These are phyloP conservation scores for Purpureocillium takamizusanense DNA, from an alignment of 2,329 filamentous ascomycete species.

Conservation along the genomic window DNA sequence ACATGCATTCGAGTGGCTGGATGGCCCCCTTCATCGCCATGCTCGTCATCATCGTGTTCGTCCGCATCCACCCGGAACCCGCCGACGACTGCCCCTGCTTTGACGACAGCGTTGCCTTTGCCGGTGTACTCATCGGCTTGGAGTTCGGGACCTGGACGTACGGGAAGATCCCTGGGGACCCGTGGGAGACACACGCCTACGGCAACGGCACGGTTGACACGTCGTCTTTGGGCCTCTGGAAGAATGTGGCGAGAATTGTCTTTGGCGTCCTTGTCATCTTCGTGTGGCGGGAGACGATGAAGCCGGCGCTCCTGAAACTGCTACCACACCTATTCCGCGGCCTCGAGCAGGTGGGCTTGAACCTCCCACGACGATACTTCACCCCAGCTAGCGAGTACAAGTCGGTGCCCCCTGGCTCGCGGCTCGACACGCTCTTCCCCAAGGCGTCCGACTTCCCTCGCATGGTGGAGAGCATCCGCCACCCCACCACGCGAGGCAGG, in stretches of 20 bases:
- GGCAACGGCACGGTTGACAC: slow-evolving; percentile 54
- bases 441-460: slow-evolving; percentile 79
- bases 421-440: slow-evolving; percentile 78
- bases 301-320: slow-evolving; percentile 66
- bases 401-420: slow-evolving; percentile 60
- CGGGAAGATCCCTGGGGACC: slow-evolving; percentile 39
- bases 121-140: slow-evolving; percentile 78
- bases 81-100: slow-evolving; percentile 96
- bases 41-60: slow-evolving; percentile 61
- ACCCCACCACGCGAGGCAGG: slow-evolving; percentile 60
- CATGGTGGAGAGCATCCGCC: slow-evolving; percentile 72
- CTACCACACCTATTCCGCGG: slow-evolving; percentile 83
- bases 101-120: slow-evolving; percentile 90
- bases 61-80: slow-evolving; percentile 88
- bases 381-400: slow-evolving; percentile 85
- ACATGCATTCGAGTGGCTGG: slow-evolving; percentile 57
- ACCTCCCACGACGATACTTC: slow-evolving; percentile 83
- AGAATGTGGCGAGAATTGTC: slow-evolving; percentile 58
- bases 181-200: slow-evolving; percentile 34
- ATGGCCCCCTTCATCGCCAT: slow-evolving; percentile 55
- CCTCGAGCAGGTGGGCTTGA: slow-evolving; percentile 70
- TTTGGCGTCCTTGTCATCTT: slow-evolving; percentile 80
- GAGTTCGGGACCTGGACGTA: slow-evolving; percentile 82
- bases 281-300: slow-evolving; percentile 82
- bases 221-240: slow-evolving; percentile 54